Evolutionary conservation across 2,329 filamentous ascomycete species (phyloP).

Genomic region (Anthostomella pinea): DNA sequence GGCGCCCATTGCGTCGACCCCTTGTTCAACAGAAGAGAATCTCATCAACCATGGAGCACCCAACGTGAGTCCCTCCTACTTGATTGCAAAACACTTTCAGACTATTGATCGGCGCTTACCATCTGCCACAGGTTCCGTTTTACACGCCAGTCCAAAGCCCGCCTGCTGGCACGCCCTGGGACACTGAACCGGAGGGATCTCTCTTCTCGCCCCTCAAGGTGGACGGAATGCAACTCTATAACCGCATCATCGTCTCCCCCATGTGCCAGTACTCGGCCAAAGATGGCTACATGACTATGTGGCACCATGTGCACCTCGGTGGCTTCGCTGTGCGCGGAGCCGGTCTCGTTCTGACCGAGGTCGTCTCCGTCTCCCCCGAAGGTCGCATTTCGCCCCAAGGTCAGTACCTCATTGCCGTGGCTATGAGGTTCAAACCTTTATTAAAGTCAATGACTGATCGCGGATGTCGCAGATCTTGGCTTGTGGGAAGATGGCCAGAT

Average conservation of each 20-base stretch:
- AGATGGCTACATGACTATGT: conserved; percentile 40
- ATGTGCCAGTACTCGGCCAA: conserved; percentile 46
- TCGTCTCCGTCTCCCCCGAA: conserved; percentile 28
- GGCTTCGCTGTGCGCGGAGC: conserved; percentile 36
- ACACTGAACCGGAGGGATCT: conserved; percentile 15
- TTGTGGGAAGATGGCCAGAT: conserved; percentile 33
- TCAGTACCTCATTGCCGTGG: conserved; percentile 16
- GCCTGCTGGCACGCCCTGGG: conserved; percentile 15
- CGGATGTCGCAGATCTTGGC: conserved; percentile 5
- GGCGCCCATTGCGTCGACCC: too few relatives aligned
- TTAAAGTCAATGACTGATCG: neutral
- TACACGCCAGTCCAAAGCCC: conserved; percentile 21
- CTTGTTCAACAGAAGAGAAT: conserved; percentile 18
- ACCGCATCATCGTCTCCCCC: conserved; percentile 45
- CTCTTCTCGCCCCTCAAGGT: conserved; percentile 45
- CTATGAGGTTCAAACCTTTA: conserved; percentile 22
- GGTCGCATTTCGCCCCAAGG: conserved; percentile 36
- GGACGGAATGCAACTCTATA: conserved; percentile 42
- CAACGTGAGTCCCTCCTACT: conserved; percentile 11
- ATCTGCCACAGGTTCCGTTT: conserved; percentile 12
- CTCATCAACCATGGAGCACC: conserved; percentile 21
- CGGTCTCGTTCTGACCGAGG: conserved; percentile 32
- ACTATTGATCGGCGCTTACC: too few relatives aligned
- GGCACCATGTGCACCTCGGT: conserved; percentile 41
- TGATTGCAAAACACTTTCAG: neutral